A percentile compares a stretch with the other conserved stretches of the same genome.
Conservation (phyloP, 1,284 basidiomycete species). For the Ceratobasidium sp. region DNA sequence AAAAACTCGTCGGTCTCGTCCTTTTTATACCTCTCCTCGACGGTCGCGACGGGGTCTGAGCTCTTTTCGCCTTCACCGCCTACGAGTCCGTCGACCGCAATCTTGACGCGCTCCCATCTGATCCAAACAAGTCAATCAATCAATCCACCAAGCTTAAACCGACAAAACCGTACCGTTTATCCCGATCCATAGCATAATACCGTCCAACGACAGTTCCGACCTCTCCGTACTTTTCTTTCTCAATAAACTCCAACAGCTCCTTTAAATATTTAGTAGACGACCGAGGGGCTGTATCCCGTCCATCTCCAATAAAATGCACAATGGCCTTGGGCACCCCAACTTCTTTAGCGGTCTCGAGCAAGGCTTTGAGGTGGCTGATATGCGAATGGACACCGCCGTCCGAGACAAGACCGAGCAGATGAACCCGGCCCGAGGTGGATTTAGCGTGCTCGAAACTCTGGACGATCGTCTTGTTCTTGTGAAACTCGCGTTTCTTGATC, state of each 20-base stretch:
- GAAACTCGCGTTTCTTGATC: slow-evolving; percentile 88
- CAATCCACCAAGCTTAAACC: background rate
- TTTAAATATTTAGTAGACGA: slow-evolving; percentile 78
- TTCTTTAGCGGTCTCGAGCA: slow-evolving; percentile 88
- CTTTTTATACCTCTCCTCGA: slow-evolving; percentile 78
- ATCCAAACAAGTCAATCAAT: background rate
- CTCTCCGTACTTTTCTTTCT: slow-evolving; percentile 67
- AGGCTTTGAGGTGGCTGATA: slow-evolving; percentile 84
- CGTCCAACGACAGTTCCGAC: slow-evolving; percentile 85
- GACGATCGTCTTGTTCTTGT: slow-evolving; percentile 78
- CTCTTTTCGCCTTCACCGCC: slow-evolving; percentile 75
- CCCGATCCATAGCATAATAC: slow-evolving; percentile 96
- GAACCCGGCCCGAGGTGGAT: slow-evolving; percentile 79
- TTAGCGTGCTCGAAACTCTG: slow-evolving; percentile 80
- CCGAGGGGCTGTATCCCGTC: slow-evolving; percentile 87
- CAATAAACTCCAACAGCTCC: slow-evolving; percentile 79
- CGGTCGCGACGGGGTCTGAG: slow-evolving; percentile 71
- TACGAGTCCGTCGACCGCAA: slow-evolving; percentile 85
- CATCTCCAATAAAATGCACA: slow-evolving; percentile 91
- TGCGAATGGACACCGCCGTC: slow-evolving; percentile 96
- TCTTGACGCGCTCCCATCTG: slow-evolving; percentile 85
- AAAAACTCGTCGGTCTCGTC: slow-evolving; percentile 92
- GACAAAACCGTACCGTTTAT: slow-evolving; percentile 68
- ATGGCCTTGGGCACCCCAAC: slow-evolving; percentile 83
- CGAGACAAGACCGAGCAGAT: slow-evolving; percentile 86